Conservation (phyloP, 495 filamentous ascomycete species). For the Geopyxis carbonaria region DNA sequence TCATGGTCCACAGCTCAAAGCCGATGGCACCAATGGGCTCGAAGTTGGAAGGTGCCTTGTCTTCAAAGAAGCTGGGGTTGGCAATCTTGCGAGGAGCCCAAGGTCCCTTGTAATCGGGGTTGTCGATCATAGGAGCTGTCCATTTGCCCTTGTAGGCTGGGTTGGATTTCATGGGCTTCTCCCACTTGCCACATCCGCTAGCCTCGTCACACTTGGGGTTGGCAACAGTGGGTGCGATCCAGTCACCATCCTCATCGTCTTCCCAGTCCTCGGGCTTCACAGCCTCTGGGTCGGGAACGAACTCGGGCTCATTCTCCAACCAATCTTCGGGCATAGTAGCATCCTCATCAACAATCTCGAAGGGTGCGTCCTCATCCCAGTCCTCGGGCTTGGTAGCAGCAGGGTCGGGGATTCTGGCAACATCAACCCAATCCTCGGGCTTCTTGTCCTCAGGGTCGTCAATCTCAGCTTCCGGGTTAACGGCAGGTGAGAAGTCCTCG, state of each 20-base stretch:
- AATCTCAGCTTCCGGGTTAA: conserved; percentile 94
- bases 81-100: conserved; percentile 92
- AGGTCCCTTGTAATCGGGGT: conserved; percentile 93
- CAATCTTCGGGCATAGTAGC: conserved; percentile 87
- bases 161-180: conserved; percentile 84
- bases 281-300: conserved; percentile 85
- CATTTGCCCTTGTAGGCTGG: conserved; percentile 98
- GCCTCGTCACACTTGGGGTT: conserved; percentile 92
- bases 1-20: conserved; percentile 99
- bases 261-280: conserved; percentile 99
- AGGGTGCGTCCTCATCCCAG: conserved; percentile 98
- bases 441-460: conserved; percentile 91
- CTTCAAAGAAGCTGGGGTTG: conserved; percentile 95
- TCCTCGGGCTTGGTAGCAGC: conserved; percentile 92
- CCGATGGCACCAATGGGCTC: conserved; percentile 97
- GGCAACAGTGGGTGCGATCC: conserved; percentile 77
- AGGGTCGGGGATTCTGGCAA: conserved; percentile 75
- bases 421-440: conserved; percentile 91
- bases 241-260: conserved; percentile 99
- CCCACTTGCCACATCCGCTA: conserved; percentile 91
- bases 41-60: conserved; percentile 90
- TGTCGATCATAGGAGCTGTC: conserved; percentile 84
- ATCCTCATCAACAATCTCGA: conserved; percentile 84
- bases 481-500: conserved; percentile 79
- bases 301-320: conserved; percentile 78